Evolutionary conservation across 371 early-diverging fungal genomes (phyloP).

Genomic region (Coemansia linderi): DNA sequence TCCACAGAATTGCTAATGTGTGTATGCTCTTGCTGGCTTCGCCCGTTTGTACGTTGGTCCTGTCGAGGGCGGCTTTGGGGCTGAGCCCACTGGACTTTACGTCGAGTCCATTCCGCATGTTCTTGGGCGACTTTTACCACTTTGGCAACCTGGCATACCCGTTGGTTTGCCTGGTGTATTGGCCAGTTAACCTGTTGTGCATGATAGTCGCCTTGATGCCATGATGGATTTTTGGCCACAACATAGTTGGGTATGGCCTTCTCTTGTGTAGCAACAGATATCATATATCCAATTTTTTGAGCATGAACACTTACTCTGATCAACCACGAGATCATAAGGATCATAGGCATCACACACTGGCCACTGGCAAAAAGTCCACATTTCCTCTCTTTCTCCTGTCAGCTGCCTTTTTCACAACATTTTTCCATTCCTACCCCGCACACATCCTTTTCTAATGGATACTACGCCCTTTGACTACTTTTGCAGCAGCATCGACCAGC

Average conservation of each 20-base stretch:
- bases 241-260: too few species aligned
- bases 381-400: too few species aligned
- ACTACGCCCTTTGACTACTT: not conserved
- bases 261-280: too few species aligned
- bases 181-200: slow-evolving; percentile 51
- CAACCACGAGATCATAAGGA: too few species aligned
- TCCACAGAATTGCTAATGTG: slow-evolving; percentile 6
- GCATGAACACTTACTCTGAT: too few species aligned
- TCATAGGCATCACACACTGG: too few species aligned
- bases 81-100: slow-evolving; percentile 25
- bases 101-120: slow-evolving; percentile 34
- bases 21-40: slow-evolving; percentile 22
- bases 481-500: slow-evolving; percentile 1
- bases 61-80: slow-evolving; percentile 25
- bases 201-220: slow-evolving; percentile 44
- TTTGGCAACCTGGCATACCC: slow-evolving; percentile 43
- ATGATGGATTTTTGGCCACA: not conserved
- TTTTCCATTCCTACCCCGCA: too few species aligned
- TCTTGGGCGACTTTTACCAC: slow-evolving; percentile 40
- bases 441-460: not conserved
- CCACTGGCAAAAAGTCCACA: too few species aligned
- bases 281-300: too few species aligned
- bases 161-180: slow-evolving; percentile 47
- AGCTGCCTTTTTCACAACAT: too few species aligned
- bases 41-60: slow-evolving; percentile 26